Conservation (phyloP, 2,329 filamentous ascomycete species). For the Parastagonospora avenae region DNA sequence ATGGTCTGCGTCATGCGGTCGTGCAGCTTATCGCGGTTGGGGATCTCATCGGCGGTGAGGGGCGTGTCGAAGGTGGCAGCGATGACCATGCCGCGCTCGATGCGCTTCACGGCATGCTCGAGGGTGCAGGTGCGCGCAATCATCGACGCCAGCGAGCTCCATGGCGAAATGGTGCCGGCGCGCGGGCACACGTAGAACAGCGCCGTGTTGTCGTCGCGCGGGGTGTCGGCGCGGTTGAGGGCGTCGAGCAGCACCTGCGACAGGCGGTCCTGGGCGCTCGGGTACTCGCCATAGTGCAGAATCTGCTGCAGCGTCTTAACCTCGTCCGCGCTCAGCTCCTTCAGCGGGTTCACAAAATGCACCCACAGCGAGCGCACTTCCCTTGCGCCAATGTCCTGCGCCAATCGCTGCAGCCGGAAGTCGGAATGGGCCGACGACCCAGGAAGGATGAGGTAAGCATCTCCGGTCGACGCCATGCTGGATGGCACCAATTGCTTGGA, state of each 20-base stretch:
- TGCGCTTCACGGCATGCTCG: conserved; percentile 70
- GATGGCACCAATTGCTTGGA: conserved; percentile 15
- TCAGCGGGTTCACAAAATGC: conserved; percentile 55
- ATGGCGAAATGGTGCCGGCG: conserved; percentile 84
- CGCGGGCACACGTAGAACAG: conserved; percentile 79
- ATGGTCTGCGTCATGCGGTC: conserved; percentile 97
- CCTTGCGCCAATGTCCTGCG: conserved; percentile 52
- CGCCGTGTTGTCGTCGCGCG: conserved; percentile 56
- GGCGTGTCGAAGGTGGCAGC: conserved; percentile 65
- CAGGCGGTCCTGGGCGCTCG: conserved; percentile 51
- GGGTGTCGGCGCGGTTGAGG: conserved; percentile 55
- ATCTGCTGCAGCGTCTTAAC: conserved; percentile 62
- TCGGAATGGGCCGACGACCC: conserved; percentile 61
- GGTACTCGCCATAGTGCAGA: conserved; percentile 64
- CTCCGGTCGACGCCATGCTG: conserved; percentile 39
- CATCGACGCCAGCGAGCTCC: conserved; percentile 95
- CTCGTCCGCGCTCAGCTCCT: conserved; percentile 50
- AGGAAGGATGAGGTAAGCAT: conserved; percentile 53
- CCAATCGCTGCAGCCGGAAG: conserved; percentile 54
- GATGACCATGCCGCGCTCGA: conserved; percentile 85
- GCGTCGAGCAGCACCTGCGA: conserved; percentile 54
- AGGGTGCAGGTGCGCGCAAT: conserved; percentile 92
- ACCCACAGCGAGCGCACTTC: conserved; percentile 57
- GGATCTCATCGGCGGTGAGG: conserved; percentile 57
- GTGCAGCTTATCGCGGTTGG: conserved; percentile 74